phyloP scores from a whole-genome alignment of 78 protist genomes.

The Chrysochromulina tobinii region DNA sequence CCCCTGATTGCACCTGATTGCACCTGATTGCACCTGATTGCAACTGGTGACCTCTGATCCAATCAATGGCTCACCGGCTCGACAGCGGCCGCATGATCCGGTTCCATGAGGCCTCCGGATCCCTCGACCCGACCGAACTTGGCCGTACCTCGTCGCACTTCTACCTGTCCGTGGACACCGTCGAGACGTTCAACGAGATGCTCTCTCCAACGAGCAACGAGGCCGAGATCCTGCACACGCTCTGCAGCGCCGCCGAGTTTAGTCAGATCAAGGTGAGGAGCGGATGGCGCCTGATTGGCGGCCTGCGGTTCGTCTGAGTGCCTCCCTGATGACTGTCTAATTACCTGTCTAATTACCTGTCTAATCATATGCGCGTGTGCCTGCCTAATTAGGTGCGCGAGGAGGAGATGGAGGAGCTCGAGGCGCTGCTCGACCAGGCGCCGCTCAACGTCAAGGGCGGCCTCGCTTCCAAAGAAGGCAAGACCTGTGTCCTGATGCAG shows the following conservation, averaged over 20 bases:
- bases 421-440: conserved; percentile 41
- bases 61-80: neutral
- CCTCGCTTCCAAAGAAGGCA: neutral
- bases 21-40: too few relatives aligned
- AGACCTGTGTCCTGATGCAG: neutral
- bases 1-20: too few relatives aligned
- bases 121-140: conserved; percentile 44
- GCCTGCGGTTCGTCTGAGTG: too few relatives aligned
- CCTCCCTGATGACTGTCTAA: too few relatives aligned
- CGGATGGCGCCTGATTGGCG: too few relatives aligned
- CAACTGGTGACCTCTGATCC: neutral
- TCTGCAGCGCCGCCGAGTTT: conserved; percentile 85
- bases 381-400: neutral
- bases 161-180: conserved; percentile 82
- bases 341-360: too few relatives aligned
- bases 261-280: conserved; percentile 52
- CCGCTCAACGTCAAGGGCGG: conserved; percentile 13
- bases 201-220: conserved; percentile 44
- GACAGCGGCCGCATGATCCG: neutral
- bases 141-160: conserved; percentile 91
- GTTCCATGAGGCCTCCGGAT: neutral
- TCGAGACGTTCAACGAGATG: conserved; percentile 47
- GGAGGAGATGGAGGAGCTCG: conserved; percentile 81
- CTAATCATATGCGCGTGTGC: too few relatives aligned
- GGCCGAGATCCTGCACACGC: conserved; percentile 68